Base-by-base conservation (phyloP, 1,284 basidiomycete genomes). In the Ustilago bromivora region DNA sequence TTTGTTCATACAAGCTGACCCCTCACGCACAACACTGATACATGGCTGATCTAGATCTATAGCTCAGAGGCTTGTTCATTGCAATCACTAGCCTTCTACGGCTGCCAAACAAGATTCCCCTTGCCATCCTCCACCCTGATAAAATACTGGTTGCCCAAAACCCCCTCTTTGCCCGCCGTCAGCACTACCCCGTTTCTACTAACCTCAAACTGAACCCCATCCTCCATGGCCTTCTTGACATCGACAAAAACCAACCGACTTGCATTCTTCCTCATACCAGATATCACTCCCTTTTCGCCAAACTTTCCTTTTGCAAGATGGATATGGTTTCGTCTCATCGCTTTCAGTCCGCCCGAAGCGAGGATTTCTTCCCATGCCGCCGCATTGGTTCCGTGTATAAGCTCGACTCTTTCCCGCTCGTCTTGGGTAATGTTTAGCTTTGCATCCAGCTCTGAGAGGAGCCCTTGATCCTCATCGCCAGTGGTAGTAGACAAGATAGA, bases 101-200 rank as follows among this genome's bases (percentile, higher is more conserved):
- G 57, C 15, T 47, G 53, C 83, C 82, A 84, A 36, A 84, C 60
- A n/a, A 61, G 3, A 4, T 57, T 31, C 1, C 81, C 82, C 9
- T 72, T 67, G 41, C 56, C 52, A 58, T 81, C 76, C 34, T 78
- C 74, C 11, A 81, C 82, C 28, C 49, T 36, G 1, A 40, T 53
- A 52, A 84, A 69, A 53, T 81, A 84, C 35, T 62, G 11, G 12
- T 67, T 19, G 1, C 71, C 72, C 43, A 85, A 56, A n/a, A 76
- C 2, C 0, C 75, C 35, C 11, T 62, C 51, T 7, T 61, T 57
- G 64, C 95, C 95, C 62, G 90, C 89, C 0, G 93, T 93, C 7
- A 96, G 89, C 17, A 96, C 89, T 8, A 96, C 94, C 3, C 93
- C 93, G 76, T 96, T 96, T 1, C 89, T 88, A 0, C 94, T 95